phyloP scores from a whole-genome alignment of 177 flowering plant genomes.

The Telopea speciosissima region DNA sequence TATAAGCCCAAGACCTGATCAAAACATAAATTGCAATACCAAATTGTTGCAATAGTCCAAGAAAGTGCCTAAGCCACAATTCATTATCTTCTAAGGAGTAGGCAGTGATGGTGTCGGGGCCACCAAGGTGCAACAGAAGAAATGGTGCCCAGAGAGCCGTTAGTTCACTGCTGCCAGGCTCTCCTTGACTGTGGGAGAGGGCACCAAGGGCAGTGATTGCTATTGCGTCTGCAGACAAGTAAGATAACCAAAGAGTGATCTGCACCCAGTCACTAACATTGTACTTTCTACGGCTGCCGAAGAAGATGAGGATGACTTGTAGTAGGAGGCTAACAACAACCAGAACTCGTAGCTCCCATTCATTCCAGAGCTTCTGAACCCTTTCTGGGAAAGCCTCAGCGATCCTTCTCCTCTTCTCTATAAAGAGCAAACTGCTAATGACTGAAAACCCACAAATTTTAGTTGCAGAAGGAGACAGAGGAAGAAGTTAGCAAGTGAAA shows the following conservation, averaged over 20 bases:
- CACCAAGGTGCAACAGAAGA: constrained; percentile 17
- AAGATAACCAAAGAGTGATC: constrained; percentile 12
- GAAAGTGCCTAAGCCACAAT: constrained; percentile 16
- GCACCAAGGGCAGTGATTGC: constrained; percentile 24
- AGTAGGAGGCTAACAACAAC: constrained; percentile 16
- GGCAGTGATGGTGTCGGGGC: constrained; percentile 19
- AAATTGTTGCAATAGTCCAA: background rate
- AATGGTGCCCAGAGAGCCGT: no score
- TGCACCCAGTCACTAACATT: background rate
- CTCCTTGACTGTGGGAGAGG: no score
- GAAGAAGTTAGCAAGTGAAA: no score
- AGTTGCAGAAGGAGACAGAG: no score
- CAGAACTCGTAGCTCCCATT: constrained; percentile 18
- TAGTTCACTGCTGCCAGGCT: no score
- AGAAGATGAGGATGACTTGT: constrained; percentile 15
- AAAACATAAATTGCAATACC: background rate
- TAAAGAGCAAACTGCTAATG: no score
- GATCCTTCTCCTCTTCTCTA: no score
- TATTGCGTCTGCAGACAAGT: constrained; percentile 18
- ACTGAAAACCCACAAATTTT: no score
- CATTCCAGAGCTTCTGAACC: constrained; percentile 6
- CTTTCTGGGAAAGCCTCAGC: no score
- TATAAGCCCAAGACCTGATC: background rate
- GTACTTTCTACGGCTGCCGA: constrained; percentile 14
- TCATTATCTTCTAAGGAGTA: constrained; percentile 4